A percentile compares a stretch with the other conserved stretches of the same genome.
Evolutionary conservation across 192 early-diverging fungal species (phyloP).

Genomic region (Nowakowskiella sp.): DNA sequence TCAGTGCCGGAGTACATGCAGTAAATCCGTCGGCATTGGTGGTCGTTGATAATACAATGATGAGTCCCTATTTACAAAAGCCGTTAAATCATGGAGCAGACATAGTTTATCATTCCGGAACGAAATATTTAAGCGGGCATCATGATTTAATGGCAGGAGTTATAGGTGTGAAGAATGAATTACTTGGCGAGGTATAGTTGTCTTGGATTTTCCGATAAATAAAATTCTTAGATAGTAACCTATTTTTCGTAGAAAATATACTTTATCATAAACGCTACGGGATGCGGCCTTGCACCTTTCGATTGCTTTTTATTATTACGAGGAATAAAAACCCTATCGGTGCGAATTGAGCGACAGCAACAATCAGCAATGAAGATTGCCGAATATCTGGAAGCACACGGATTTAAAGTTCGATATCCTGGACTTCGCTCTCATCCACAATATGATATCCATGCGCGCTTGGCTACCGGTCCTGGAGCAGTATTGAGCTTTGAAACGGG

Average conservation of each 20-base stretch:
- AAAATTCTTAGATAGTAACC: neutral
- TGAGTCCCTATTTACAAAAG: slow-evolving; percentile 89
- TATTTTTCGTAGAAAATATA: slow-evolving; percentile 58
- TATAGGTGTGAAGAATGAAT: slow-evolving; percentile 63
- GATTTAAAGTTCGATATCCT: slow-evolving; percentile 84
- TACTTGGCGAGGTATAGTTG: slow-evolving; percentile 62
- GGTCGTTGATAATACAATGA: slow-evolving; percentile 98
- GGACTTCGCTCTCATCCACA: slow-evolving; percentile 76
- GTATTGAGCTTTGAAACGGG: slow-evolving; percentile 95
- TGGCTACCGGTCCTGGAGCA: slow-evolving; percentile 81
- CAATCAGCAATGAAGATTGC: slow-evolving; percentile 71
- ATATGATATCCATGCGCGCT: slow-evolving; percentile 66
- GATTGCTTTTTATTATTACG: slow-evolving; percentile 89
- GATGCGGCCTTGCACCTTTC: slow-evolving; percentile 81
- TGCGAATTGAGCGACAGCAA: slow-evolving; percentile 96
- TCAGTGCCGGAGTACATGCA: slow-evolving; percentile 62
- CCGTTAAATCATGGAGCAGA: slow-evolving; percentile 86
- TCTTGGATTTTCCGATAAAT: neutral
- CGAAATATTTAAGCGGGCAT: slow-evolving; percentile 95
- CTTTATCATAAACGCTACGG: slow-evolving; percentile 92
- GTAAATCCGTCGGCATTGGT: slow-evolving; percentile 68
- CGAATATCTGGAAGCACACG: slow-evolving; percentile 62
- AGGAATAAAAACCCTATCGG: slow-evolving; percentile 88
- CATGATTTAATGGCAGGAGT: slow-evolving; percentile 99
- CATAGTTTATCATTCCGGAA: slow-evolving; percentile 92